Evolutionary conservation across 768 basidiomycete genomes (phyloP).

Genomic region (Chlorophyllum brunneum): DNA sequence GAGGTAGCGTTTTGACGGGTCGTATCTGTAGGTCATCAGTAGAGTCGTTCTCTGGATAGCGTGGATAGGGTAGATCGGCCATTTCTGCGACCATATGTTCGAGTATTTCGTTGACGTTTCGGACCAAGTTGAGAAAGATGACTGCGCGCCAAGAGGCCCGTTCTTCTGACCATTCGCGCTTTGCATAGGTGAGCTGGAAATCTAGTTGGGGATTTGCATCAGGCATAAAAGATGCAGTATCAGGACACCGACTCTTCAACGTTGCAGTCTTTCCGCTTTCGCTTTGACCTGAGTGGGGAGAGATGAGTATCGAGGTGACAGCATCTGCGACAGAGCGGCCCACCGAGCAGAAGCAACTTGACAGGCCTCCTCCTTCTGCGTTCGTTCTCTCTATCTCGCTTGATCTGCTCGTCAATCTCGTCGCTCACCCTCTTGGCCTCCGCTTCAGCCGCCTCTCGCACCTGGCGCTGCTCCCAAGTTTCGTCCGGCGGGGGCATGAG

Average conservation of each 20-base stretch:
- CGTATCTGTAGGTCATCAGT: conserved; percentile 35
- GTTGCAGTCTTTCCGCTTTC: conserved; percentile 82
- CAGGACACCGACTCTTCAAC: conserved; percentile 53
- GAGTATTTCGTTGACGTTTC: conserved; percentile 64
- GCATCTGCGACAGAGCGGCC: conserved; percentile 17
- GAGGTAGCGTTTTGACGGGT: conserved; percentile 33
- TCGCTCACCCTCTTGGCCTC: conserved; percentile 65
- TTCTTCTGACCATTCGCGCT: conserved; percentile 66
- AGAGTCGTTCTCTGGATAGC: conserved; percentile 32
- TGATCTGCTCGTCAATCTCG: conserved; percentile 72
- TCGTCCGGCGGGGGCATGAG: conserved; percentile 66
- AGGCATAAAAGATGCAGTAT: neutral
- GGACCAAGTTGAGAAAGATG: conserved; percentile 76
- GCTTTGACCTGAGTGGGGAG: conserved; percentile 44
- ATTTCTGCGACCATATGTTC: conserved; percentile 57
- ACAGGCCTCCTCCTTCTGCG: conserved; percentile 66
- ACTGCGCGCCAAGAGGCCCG: conserved; percentile 70
- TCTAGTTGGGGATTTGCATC: conserved; percentile 32
- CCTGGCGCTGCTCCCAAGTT: conserved; percentile 48
- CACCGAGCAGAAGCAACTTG: conserved; percentile 69
- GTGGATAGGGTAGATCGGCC: conserved; percentile 33
- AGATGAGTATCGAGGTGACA: neutral
- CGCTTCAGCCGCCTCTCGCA: conserved; percentile 56
- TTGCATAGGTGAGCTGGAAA: conserved; percentile 74
- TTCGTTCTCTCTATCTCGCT: conserved; percentile 51